Percentiles rank a stretch among this genome's conserved stretches.
Conservation (phyloP, 352 stramenopile genomes). For the Phytophthora melonis region DNA sequence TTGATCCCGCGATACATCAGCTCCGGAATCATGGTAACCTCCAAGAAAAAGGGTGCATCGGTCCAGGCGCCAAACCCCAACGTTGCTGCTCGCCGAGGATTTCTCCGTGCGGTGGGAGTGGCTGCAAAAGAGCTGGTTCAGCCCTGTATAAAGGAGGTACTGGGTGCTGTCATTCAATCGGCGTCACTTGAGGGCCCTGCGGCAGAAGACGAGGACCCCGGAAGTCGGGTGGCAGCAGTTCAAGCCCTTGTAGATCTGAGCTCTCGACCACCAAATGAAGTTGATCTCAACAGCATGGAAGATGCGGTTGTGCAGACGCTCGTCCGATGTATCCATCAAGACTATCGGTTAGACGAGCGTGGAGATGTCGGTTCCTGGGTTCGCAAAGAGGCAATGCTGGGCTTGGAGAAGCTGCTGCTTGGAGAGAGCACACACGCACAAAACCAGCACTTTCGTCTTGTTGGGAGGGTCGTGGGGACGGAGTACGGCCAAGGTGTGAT, state of each 20-base stretch:
- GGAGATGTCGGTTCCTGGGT: conserved; percentile 99
- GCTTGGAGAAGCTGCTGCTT: conserved; percentile 85
- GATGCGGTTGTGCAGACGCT: conserved; percentile 85
- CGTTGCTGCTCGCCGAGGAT: conserved; percentile 68
- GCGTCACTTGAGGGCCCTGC: conserved; percentile 56
- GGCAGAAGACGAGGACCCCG: conserved; percentile 91
- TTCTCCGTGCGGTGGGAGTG: conserved; percentile 63
- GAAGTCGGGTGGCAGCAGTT: conserved; percentile 96
- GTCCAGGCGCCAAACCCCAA: conserved; percentile 61
- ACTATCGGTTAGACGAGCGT: conserved; percentile 97
- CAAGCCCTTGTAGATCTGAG: conserved; percentile 90
- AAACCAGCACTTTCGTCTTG: conserved; percentile 48
- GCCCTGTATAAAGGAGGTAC: conserved; percentile 58
- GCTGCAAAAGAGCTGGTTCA: conserved; percentile 59
- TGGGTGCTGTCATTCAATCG: conserved; percentile 56
- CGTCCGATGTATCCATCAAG: conserved; percentile 85
- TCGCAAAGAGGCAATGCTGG: conserved; percentile 94
- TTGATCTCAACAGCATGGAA: conserved; percentile 56
- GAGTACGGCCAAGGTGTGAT: conserved; percentile 60
- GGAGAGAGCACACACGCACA: conserved; percentile 39
- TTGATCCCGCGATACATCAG: conserved; percentile 73
- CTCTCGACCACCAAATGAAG: conserved; percentile 57
- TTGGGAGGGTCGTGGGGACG: conserved; percentile 41
- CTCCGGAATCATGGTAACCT: conserved; percentile 48
- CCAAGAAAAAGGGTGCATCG: conserved; percentile 33